phyloP scores from a whole-genome alignment of 176 grass and related monocot species.

The Oryza punctata region DNA sequence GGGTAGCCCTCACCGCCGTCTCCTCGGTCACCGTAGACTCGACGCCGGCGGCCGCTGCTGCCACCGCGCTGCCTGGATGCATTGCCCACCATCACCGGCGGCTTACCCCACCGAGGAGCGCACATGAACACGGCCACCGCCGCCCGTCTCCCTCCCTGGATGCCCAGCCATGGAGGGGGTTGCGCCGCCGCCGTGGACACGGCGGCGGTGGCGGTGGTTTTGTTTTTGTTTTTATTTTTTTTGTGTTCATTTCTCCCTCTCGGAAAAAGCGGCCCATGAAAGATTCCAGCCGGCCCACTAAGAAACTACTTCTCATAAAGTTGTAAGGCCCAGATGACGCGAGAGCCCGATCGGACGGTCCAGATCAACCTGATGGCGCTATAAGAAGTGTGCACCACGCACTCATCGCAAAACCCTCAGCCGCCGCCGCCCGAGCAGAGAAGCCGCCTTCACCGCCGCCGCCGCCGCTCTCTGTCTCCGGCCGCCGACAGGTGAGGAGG shows the following conservation, averaged over 20 bases:
- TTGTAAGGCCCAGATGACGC: neutral
- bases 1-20: no score
- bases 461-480: neutral
- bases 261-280: neutral
- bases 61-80: no score
- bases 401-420: neutral
- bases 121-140: no score
- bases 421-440: constrained; percentile 3
- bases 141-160: no score
- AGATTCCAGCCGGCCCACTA: neutral
- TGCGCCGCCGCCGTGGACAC: no score
- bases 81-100: no score
- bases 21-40: no score
- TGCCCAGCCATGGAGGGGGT: no score
- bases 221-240: neutral
- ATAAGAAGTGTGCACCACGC: neutral
- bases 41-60: no score
- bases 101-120: no score
- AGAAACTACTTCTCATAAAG: neutral
- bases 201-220: no score
- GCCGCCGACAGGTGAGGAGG: neutral
- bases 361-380: neutral
- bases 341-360: constrained; percentile 2
- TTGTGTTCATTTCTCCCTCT: neutral
- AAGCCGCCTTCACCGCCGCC: neutral